Evolutionary conservation across 805 yeast species (phyloP).

Genomic region (Millerozyma miso): DNA sequence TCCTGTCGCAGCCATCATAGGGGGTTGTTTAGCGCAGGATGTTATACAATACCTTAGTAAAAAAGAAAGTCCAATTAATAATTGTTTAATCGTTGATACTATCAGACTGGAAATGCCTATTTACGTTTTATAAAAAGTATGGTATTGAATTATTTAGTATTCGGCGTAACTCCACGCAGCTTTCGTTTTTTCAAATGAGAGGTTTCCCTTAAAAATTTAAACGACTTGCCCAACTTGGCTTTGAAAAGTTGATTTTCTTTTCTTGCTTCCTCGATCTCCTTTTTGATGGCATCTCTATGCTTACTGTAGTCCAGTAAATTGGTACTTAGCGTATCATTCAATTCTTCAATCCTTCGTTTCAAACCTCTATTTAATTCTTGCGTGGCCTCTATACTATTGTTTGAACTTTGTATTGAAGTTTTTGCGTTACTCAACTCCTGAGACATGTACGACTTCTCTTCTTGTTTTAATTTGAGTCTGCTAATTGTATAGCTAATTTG

Average conservation of each 20-base stretch:
- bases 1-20: slow-evolving; percentile 82
- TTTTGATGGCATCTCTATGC: slow-evolving; percentile 16
- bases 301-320: slow-evolving; percentile 16
- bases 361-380: slow-evolving; percentile 14
- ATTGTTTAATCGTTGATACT: slow-evolving; percentile 75
- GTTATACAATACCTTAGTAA: slow-evolving; percentile 76
- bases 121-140: slow-evolving; percentile 39
- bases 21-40: slow-evolving; percentile 89
- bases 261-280: slow-evolving; percentile 20
- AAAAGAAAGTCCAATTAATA: slow-evolving; percentile 77
- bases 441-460: slow-evolving; percentile 62
- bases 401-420: slow-evolving; percentile 45
- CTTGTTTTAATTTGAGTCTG: slow-evolving; percentile 42
- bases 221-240: slow-evolving; percentile 26
- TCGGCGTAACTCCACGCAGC: slow-evolving; percentile 37
- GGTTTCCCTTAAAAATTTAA: slow-evolving; percentile 34
- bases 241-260: slow-evolving; percentile 20
- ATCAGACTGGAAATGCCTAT: slow-evolving; percentile 71
- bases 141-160: slow-evolving; percentile 7
- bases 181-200: slow-evolving; percentile 40
- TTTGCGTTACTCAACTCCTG: slow-evolving; percentile 54
- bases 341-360: slow-evolving; percentile 16
- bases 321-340: slow-evolving; percentile 17
- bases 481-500: slow-evolving; percentile 41
- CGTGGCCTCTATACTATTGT: slow-evolving; percentile 21